Evolutionary conservation across 495 filamentous ascomycete species (phyloP).

Genomic region (Aspergillus carlsbadensis): DNA sequence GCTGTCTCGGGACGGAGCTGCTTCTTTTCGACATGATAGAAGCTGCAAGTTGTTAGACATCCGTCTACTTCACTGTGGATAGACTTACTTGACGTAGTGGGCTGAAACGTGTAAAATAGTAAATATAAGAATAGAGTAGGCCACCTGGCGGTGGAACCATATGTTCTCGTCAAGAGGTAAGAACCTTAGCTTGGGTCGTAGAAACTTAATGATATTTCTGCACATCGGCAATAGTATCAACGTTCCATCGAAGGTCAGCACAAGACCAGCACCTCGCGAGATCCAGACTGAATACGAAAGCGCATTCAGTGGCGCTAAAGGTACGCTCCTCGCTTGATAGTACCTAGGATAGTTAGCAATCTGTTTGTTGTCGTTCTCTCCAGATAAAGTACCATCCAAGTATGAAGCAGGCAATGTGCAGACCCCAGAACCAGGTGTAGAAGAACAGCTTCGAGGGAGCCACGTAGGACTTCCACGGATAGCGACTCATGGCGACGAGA

Average conservation of each 20-base stretch:
- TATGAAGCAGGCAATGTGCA: slow-evolving; percentile 79
- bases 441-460: slow-evolving; percentile 70
- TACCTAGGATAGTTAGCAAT: slow-evolving; percentile 54
- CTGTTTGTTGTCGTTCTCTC: slow-evolving; percentile 19
- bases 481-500: slow-evolving; percentile 13
- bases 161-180: slow-evolving; percentile 90
- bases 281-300: slow-evolving; percentile 91
- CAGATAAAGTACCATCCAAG: slow-evolving; percentile 73
- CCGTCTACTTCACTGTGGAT: neutral
- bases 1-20: slow-evolving; percentile 80
- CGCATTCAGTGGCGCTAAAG: slow-evolving; percentile 74
- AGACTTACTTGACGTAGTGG: slow-evolving; percentile 93
- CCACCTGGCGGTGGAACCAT: slow-evolving; percentile 96
- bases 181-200: slow-evolving; percentile 85
- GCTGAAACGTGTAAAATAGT: slow-evolving; percentile 70
- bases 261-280: slow-evolving; percentile 87
- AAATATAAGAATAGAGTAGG: slow-evolving; percentile 84
- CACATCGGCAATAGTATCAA: slow-evolving; percentile 94
- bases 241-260: slow-evolving; percentile 76
- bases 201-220: slow-evolving; percentile 76
- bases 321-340: slow-evolving; percentile 65
- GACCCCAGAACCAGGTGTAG: slow-evolving; percentile 80
- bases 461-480: slow-evolving; percentile 55
- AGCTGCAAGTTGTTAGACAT: slow-evolving; percentile 54
- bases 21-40: slow-evolving; percentile 89